phyloP scores from a whole-genome alignment of 2,329 filamentous ascomycete species.

The Myriangium duriaei region DNA sequence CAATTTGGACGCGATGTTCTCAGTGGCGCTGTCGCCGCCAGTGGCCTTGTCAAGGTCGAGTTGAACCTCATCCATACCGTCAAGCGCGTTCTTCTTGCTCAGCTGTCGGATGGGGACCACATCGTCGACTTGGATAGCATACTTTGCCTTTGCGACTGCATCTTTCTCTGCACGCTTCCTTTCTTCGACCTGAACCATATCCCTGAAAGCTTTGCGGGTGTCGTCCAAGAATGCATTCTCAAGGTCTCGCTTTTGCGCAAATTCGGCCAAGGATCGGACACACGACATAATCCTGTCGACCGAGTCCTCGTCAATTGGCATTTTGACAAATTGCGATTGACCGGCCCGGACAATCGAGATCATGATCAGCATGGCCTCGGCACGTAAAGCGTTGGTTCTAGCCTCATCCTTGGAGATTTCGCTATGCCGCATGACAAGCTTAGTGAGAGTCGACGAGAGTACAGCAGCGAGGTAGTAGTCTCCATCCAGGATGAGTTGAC shows the following conservation, averaged over 20 bases:
- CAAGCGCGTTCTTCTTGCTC: constrained; percentile 74
- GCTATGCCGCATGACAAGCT: constrained; percentile 93
- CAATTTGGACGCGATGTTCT: constrained; percentile 86
- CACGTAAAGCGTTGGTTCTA: constrained; percentile 84
- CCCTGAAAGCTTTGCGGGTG: constrained; percentile 86
- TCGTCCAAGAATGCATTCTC: constrained; percentile 90
- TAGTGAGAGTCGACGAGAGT: constrained; percentile 88
- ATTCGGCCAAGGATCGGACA: constrained; percentile 82
- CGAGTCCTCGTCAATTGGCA: constrained; percentile 93
- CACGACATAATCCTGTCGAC: constrained; percentile 98
- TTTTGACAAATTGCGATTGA: constrained; percentile 97
- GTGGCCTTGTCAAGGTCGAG: constrained; percentile 88
- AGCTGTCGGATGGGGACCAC: constrained; percentile 86
- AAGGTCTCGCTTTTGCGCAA: constrained; percentile 76
- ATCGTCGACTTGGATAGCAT: constrained; percentile 89
- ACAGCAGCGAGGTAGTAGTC: constrained; percentile 95
- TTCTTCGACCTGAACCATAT: constrained; percentile 94
- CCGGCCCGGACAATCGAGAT: constrained; percentile 96
- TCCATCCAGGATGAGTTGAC: constrained; percentile 89
- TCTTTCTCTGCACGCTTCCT: constrained; percentile 95
- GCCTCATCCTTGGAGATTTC: constrained; percentile 79
- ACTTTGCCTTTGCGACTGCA: constrained; percentile 83
- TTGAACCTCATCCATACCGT: constrained; percentile 75
- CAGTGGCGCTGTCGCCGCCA: constrained; percentile 70
- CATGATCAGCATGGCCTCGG: constrained; percentile 99